Evolutionary conservation across 768 basidiomycete species (phyloP), one percentile per base, ranked within the genome.

Genomic region (Lentinula edodes): DNA sequence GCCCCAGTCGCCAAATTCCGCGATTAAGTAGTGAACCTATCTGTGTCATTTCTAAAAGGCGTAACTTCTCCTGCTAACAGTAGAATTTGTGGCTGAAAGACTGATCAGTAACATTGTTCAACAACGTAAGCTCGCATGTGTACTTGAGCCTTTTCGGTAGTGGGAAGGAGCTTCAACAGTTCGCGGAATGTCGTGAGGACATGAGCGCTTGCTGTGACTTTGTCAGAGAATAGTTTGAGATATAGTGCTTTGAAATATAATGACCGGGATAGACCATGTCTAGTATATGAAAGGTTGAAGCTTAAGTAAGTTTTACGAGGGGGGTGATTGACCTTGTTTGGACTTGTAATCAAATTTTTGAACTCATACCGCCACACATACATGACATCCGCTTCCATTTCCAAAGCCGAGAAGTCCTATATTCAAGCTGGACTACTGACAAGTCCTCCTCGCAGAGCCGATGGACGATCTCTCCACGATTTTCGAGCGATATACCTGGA

Each of bases 331-430:
- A 4, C 28, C 28, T 4, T 28, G 28, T 28, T 28, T 28, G 28
- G 28, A 28, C 28, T 28, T 28, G 28, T 28, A 28, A 28, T 28
- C 28, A 23, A 23, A 4, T 28, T 28, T 23, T 23, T 18, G 16
- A n/a, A 32, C 35, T 35, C n/a, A 20, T 53, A 63, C 63, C 62
- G 36, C n/a, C 18, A 58, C 9, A 9, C 6, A 36, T 63, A 52
- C 61, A 74, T 74, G 73, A 59, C 71, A 55, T 72, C 77, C 58
- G 71, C 71, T 64, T 74, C 74, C 18, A 72, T 87, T 58, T 93
- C 91, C 46, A 93, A 93, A 66, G 83, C 91, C 0, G 92, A 94
- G 74, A 83, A 83, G 66, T 83, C 91, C 3, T 93, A 89, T 68
- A 87, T 91, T 36, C 83, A 85, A 64, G 71, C 84, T 8, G 87